Base-by-base conservation (phyloP, 2,329 filamentous ascomycete genomes). In the Cryphonectria parasitica region DNA sequence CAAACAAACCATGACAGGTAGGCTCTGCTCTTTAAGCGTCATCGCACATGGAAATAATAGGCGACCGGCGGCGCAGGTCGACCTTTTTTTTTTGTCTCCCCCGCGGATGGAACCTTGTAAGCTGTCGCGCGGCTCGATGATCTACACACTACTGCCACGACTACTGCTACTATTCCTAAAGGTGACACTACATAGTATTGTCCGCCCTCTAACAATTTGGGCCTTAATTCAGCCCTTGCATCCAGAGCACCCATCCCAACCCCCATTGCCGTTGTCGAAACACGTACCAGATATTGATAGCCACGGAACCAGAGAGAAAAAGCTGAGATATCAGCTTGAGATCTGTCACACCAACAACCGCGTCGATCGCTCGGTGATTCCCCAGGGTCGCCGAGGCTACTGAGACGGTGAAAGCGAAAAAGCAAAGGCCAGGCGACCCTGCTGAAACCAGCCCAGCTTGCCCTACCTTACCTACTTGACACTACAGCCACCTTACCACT, bases 321-420 rank as follows among this genome's bases (percentile, higher is more conserved):
- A n/a, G 41, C 31, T 31, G 34, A 49, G 31, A 28, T n/a, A 41
- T 28, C 31, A 64, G 34, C 43, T 34, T 17, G 36, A 25, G 36
- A 19, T 45, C 19, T 43, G 19, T 39, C 60, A 63, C 45, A 54
- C 67, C 60, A 56, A 28, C 36, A 19, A 49, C 34, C 31, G 39
- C 10, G 41, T 64, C 17, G 60, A 68, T 56, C 45, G 25, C 17
- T 22, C 25, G 54, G 56, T 39, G 69, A 67, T 70, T 61, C 58
- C 34, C 45, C 49, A 11, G 58, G 58, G 41, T 41, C 52, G 41
- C 56, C 64, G 63, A 63, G 54, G 45, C 67, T 67, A 71, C 69
- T 67, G 58, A 67, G 67, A 64, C 54, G 64, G 58, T 25, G 31
- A 45, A 58, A 19, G n/a, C 45, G 58, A 15, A 60, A 11, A 39